Evolutionary conservation across 2,329 filamentous ascomycete species (phyloP), one percentile per base, ranked within the genome.

Genomic region (Aspergillus oerlinghausenensis): DNA sequence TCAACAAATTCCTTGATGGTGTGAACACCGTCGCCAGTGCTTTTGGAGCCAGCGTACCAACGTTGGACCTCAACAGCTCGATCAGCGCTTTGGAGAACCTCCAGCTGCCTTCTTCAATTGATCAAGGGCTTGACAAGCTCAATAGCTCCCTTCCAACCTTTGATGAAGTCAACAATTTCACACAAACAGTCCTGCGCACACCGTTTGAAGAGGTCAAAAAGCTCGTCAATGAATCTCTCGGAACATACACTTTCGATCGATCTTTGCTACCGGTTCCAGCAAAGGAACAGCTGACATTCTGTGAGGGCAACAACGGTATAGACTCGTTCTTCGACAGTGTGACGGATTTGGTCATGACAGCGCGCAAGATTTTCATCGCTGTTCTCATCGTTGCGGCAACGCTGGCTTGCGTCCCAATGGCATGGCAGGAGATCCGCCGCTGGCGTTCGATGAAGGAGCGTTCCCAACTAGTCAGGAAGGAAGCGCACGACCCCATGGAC

Each of bases 201-300:
- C 94, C 94, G 0, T 97, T 99, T 72, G 82, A 93, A 65, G 78
- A 90, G 59, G 84, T 97, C 66, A 90, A 89, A 65, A 77, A 82
- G 60, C 78, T 88, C 49, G 82, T 99, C 67, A 88, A 91, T 62
- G 76, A 86, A 14, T 86, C 82, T 35, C 83, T 94, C 67, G 83
- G 85, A 51, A 82, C 79, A 60, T 97, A 92, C 79, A 82, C 80
- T 32, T 96, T 97, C 70, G 85, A 97, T 70, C 82, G 86, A 17
- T 83, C 84, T 11, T 75, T 88, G 9, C 93, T 99, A 65, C 91
- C 92, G 0, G 82, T 96, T 2, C 92, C 94, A 1, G 78, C 87
- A 65, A 96, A 96, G 77, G 83, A 95, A 73, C 78, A 85, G 40
- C 80, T 99, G 53, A 87, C 83, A 0, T 97, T 99, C 77, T 99